These are phyloP conservation scores for Penicillium ucsense DNA, from an alignment of 495 filamentous ascomycete genomes.

Conservation along the genomic window DNA sequence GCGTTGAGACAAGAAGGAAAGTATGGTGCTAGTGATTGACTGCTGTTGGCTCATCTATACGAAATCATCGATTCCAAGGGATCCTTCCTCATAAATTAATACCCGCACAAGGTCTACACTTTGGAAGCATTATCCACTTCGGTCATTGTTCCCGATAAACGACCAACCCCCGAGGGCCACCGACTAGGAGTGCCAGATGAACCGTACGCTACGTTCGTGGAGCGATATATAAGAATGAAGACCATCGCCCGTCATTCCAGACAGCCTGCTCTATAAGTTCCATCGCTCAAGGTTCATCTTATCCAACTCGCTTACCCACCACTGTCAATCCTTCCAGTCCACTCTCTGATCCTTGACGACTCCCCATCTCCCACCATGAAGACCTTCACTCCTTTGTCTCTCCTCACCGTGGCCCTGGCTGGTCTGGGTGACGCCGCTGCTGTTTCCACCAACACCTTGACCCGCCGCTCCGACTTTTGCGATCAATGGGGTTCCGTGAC, in stretches of 20 bases:
- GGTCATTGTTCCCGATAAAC: no score
- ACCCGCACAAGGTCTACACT: no score
- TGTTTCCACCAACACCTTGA: constrained; percentile 28
- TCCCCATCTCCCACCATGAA: constrained; percentile 22
- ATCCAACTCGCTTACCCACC: not conserved
- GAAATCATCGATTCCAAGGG: no score
- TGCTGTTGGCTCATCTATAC: no score
- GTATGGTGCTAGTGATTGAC: no score
- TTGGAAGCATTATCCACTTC: no score
- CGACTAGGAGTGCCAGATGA: no score
- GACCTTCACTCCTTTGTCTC: constrained; percentile 17
- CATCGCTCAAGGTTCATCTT: not conserved
- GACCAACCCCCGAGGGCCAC: no score
- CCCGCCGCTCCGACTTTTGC: constrained; percentile 37
- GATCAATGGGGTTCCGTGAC: constrained; percentile 37
- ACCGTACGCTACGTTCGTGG: no score
- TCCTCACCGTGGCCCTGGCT: constrained; percentile 18
- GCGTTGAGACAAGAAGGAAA: no score
- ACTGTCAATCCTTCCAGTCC: not conserved
- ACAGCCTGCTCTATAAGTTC: no score
- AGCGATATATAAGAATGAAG: constrained; percentile 6
- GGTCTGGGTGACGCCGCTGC: constrained; percentile 23
- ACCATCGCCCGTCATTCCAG: not conserved
- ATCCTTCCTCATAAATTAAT: no score
- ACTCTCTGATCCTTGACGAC: not conserved